phyloP scores from a whole-genome alignment of 495 filamentous ascomycete genomes.

The Talaromyces ruber region DNA sequence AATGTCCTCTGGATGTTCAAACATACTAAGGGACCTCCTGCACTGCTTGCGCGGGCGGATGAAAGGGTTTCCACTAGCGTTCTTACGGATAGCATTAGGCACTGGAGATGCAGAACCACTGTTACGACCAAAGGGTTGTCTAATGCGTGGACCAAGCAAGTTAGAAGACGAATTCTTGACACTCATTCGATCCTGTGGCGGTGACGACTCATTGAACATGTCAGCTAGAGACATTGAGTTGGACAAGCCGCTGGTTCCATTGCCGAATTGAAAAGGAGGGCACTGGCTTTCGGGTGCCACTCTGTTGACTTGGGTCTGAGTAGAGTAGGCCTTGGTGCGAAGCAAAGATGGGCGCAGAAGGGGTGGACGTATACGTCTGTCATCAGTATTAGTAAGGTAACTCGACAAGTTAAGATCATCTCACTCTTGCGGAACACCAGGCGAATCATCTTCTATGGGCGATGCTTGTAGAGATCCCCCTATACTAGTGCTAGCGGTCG shows the following conservation, averaged over 20 bases:
- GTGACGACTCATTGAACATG: conserved; percentile 65
- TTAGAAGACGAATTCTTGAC: conserved; percentile 23
- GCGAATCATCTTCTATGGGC: conserved; percentile 41
- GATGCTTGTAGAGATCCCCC: conserved; percentile 33
- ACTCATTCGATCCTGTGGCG: conserved; percentile 53
- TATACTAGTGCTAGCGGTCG: conserved; percentile 28
- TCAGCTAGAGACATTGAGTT: conserved; percentile 62
- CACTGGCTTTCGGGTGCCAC: conserved; percentile 48
- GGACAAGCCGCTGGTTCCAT: conserved; percentile 42
- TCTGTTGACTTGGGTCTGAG: conserved; percentile 27
- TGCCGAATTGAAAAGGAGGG: conserved; percentile 70
- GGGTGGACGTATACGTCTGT: conserved; percentile 30
- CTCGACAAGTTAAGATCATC: conserved; percentile 8
- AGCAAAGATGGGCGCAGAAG: conserved; percentile 35
- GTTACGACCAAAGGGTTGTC: conserved; percentile 47
- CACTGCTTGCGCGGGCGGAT: conserved; percentile 80
- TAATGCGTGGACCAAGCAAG: conserved; percentile 47
- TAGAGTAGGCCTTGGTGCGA: conserved; percentile 33
- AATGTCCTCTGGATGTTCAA: conserved; percentile 81
- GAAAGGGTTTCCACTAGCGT: conserved; percentile 49
- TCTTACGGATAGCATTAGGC: conserved; percentile 58
- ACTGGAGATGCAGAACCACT: conserved; percentile 61
- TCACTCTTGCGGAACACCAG: conserved; percentile 26
- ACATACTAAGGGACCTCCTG: conserved; percentile 93
- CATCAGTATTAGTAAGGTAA: conserved; percentile 13